Percentiles rank a stretch among this genome's conserved stretches.
Evolutionary conservation across 495 filamentous ascomycete genomes (phyloP).

Genomic region (Emericellopsis terricola): DNA sequence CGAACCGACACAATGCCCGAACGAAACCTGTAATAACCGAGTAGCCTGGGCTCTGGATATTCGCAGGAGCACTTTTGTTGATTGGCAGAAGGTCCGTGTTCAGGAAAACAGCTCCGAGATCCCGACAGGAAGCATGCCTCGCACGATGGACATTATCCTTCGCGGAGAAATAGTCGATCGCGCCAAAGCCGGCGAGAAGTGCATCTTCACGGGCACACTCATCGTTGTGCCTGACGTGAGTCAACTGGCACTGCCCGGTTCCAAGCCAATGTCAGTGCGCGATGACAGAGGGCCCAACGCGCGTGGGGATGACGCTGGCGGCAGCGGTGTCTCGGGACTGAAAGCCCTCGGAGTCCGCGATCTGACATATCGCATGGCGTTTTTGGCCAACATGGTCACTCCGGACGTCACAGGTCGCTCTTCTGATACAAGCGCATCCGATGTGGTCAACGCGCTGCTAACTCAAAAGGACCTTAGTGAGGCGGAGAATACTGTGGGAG

Average conservation of each 20-base stretch:
- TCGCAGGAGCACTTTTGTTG: constrained; percentile 89
- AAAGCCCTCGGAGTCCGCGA: constrained; percentile 90
- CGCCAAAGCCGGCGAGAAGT: constrained; percentile 93
- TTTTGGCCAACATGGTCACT: constrained; percentile 92
- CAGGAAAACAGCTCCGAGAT: constrained; percentile 98
- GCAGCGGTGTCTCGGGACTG: constrained; percentile 67
- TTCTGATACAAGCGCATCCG: constrained; percentile 25
- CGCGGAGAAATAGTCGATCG: constrained; percentile 95
- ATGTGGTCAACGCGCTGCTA: constrained; percentile 66
- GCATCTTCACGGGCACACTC: constrained; percentile 87
- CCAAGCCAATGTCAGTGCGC: constrained; percentile 66
- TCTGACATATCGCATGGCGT: constrained; percentile 91
- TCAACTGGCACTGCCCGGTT: constrained; percentile 79
- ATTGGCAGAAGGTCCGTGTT: constrained; percentile 96
- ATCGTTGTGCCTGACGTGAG: constrained; percentile 97
- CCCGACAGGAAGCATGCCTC: constrained; percentile 94
- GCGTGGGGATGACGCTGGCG: constrained; percentile 62
- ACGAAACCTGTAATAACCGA: constrained; percentile 77
- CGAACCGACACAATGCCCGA: constrained; percentile 90
- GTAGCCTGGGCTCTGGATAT: constrained; percentile 88
- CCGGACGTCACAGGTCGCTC: constrained; percentile 59
- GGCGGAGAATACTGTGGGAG: constrained; percentile 48
- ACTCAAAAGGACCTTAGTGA: constrained; percentile 47
- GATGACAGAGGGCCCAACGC: constrained; percentile 50
- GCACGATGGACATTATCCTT: constrained; percentile 96